Evolutionary conservation across 139 green algal genomes (phyloP).

Genomic region (Limnomonas spitsbergensis): DNA sequence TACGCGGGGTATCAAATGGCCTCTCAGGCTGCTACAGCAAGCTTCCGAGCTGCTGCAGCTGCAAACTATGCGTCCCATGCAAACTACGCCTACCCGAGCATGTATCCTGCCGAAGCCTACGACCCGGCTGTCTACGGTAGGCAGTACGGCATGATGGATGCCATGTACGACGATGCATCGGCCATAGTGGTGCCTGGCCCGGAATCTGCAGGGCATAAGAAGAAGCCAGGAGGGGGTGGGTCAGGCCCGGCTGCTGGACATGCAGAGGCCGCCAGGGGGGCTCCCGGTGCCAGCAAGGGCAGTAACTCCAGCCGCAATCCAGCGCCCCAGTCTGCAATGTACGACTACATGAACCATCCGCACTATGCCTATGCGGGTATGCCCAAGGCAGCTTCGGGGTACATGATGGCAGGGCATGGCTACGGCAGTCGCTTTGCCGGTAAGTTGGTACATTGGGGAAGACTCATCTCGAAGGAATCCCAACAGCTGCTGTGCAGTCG

Average conservation of each 20-base stretch:
- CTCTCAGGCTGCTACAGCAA: not conserved
- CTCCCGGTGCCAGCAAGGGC: not conserved
- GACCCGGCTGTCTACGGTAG: not conserved
- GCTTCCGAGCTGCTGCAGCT: not conserved
- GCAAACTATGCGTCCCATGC: not conserved
- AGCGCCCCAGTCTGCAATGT: not conserved
- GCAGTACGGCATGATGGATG: not conserved
- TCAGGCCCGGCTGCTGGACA: not conserved
- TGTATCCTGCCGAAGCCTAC: not conserved
- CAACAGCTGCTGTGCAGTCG: not conserved
- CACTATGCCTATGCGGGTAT: not conserved
- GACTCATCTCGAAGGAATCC: not conserved
- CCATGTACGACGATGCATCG: conserved; percentile 1
- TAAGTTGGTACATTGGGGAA: conserved; percentile 1
- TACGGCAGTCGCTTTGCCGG: not conserved
- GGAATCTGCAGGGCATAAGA: not conserved
- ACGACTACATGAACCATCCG: not conserved
- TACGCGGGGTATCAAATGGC: not conserved
- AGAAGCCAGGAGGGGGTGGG: not conserved
- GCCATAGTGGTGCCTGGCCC: not conserved
- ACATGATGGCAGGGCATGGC: not conserved
- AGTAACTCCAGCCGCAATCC: not conserved
- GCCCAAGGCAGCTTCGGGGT: not conserved
- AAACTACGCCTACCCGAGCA: not conserved
- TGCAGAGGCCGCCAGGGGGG: not conserved